A percentile compares a stretch with the other conserved stretches of the same genome.
Conservation (phyloP, 192 early-diverging fungal genomes). For the Linnemannia hyalina region DNA sequence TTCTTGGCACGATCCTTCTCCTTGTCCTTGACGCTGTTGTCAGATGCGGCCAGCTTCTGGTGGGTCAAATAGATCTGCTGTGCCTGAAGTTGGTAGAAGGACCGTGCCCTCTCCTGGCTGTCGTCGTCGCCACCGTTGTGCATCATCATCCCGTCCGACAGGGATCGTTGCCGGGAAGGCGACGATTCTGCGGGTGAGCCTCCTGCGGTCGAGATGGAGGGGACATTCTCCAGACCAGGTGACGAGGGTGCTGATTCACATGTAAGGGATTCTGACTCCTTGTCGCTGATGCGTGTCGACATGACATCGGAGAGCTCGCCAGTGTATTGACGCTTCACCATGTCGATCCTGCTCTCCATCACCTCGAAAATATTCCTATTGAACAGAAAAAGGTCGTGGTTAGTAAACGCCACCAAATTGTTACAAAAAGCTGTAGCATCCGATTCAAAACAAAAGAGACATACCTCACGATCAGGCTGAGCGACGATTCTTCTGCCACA, state of each 20-base stretch:
- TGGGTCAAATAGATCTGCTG: slow-evolving; percentile 44
- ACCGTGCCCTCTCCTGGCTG: slow-evolving; percentile 21
- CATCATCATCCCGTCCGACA: slow-evolving; percentile 26
- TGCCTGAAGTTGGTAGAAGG: slow-evolving; percentile 48
- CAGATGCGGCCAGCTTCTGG: slow-evolving; percentile 20
- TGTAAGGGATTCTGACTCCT: slow-evolving; percentile 18
- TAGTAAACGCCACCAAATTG: too few species aligned
- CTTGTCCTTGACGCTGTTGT: slow-evolving; percentile 12
- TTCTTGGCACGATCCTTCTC: slow-evolving; percentile 42
- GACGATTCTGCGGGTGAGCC: slow-evolving; percentile 10
- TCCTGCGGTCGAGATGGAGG: not conserved
- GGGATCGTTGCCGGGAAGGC: slow-evolving; percentile 16
- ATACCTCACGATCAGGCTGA: slow-evolving; percentile 42
- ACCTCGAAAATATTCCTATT: slow-evolving; percentile 55
- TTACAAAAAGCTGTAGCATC: not conserved
- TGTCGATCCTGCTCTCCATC: slow-evolving; percentile 51
- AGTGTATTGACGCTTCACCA: slow-evolving; percentile 50
- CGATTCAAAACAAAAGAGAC: not conserved
- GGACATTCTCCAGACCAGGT: slow-evolving; percentile 8
- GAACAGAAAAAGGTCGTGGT: too few species aligned
- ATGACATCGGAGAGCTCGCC: slow-evolving; percentile 34
- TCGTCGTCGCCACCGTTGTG: slow-evolving; percentile 21
- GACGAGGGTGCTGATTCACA: slow-evolving; percentile 32
- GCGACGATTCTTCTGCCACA: slow-evolving; percentile 29
- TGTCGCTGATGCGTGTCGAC: slow-evolving; percentile 33